Evolutionary conservation across 75 land plant genomes (phyloP).

Genomic region (Pinus tabuliformis): DNA sequence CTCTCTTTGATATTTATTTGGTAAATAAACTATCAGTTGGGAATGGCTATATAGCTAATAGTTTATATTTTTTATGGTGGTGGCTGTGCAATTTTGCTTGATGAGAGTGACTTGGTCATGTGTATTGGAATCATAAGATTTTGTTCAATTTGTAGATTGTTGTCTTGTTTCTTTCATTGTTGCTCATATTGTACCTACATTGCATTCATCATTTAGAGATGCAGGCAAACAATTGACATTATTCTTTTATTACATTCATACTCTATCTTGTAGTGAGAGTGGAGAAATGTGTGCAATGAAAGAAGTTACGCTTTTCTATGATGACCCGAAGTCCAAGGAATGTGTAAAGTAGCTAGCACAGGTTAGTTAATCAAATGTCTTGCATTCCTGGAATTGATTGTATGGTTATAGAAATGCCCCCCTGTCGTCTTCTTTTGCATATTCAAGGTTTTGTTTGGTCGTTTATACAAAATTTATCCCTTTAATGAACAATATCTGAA

Average conservation of each 20-base stretch:
- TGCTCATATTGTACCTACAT: not conserved
- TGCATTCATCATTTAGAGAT: not conserved
- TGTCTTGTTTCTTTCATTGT: not conserved
- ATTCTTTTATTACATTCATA: not conserved
- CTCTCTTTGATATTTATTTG: no score
- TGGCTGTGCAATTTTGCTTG: no score
- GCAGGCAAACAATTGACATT: not conserved
- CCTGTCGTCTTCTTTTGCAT: not conserved
- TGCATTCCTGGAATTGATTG: not conserved
- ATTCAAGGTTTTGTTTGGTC: not conserved
- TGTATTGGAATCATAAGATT: not conserved
- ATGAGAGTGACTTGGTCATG: no score
- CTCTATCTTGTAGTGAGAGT: slow-evolving; percentile 58
- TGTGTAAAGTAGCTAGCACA: slow-evolving; percentile 81
- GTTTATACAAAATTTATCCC: not conserved
- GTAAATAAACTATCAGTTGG: no score
- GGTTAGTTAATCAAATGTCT: slow-evolving; percentile 27
- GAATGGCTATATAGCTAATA: no score
- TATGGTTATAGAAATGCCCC: not conserved
- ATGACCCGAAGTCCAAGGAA: slow-evolving; percentile 84
- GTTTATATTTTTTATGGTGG: no score
- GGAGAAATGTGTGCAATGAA: slow-evolving; percentile 98
- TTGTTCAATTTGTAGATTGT: not conserved
- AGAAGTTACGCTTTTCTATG: slow-evolving; percentile 75
- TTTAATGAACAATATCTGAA: not conserved